Conservation (phyloP, 2,329 filamentous ascomycete genomes). For the Geosmithia putterillii region DNA sequence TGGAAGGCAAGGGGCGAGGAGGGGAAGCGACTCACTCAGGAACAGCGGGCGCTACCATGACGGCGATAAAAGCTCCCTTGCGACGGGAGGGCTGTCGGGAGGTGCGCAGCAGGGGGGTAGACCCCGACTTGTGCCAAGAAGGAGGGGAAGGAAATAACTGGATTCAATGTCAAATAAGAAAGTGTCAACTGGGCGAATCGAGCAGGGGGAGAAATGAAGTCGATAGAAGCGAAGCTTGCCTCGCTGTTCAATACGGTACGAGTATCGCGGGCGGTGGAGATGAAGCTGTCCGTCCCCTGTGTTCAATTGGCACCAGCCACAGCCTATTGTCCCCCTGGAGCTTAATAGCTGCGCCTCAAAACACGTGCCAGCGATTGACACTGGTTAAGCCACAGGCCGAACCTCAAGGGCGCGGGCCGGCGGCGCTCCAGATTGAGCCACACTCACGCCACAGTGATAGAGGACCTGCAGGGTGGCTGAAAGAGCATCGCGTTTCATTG, state of each 20-base stretch:
- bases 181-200: background rate
- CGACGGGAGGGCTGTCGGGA: background rate
- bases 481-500: background rate
- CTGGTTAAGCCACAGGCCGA: background rate
- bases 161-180: background rate
- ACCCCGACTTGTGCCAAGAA: background rate
- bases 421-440: no score
- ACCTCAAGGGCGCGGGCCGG: no score
- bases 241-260: background rate
- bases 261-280: background rate
- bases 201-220: background rate
- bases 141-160: background rate
- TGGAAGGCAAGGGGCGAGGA: conserved; percentile 6
- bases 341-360: background rate
- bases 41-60: conserved; percentile 63
- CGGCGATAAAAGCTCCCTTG: conserved; percentile 12
- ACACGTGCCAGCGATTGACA: background rate
- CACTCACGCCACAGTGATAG: background rate
- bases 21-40: conserved; percentile 51
- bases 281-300: background rate
- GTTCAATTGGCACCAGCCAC: background rate
- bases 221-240: background rate
- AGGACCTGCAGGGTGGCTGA: background rate
- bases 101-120: background rate
- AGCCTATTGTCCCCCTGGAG: background rate